phyloP scores from a whole-genome alignment of 2,329 filamentous ascomycete species.

The Boeremia lycopersici region DNA sequence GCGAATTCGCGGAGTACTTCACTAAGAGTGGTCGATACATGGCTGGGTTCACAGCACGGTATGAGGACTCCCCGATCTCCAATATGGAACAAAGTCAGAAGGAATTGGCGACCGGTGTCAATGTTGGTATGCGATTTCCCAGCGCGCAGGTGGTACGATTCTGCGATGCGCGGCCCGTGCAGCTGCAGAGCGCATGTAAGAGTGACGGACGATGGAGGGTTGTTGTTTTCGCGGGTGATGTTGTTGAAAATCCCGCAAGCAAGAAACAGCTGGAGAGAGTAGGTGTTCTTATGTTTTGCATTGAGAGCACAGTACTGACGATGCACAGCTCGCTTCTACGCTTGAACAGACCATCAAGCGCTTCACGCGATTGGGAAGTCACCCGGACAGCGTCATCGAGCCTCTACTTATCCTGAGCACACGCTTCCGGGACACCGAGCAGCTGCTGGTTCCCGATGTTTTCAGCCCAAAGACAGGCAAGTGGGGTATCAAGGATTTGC shows the following conservation, averaged over 20 bases:
- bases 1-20: conserved; percentile 63
- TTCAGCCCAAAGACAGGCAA: conserved; percentile 64
- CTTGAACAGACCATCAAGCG: conserved; percentile 42
- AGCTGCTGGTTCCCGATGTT: conserved; percentile 59
- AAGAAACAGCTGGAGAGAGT: conserved; percentile 49
- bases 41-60: conserved; percentile 63
- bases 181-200: conserved; percentile 56
- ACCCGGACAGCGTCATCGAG: conserved; percentile 64
- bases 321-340: conserved; percentile 22
- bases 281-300: conserved; percentile 1
- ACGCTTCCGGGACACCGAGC: conserved; percentile 55
- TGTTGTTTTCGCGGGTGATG: conserved; percentile 56
- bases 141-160: conserved; percentile 65
- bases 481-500: conserved; percentile 62
- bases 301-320: neutral
- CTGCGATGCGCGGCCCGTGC: conserved; percentile 64
- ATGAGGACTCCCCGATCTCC: conserved; percentile 59
- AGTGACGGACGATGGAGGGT: conserved; percentile 61
- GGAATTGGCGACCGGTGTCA: conserved; percentile 46
- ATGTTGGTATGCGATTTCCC: conserved; percentile 57
- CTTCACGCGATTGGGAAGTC: conserved; percentile 51
- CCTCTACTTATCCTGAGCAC: conserved; percentile 60
- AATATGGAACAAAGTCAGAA: conserved; percentile 39
- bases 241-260: conserved; percentile 33
- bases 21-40: conserved; percentile 64